phyloP scores from a whole-genome alignment of 352 stramenopile species.

The Pythium volutum region DNA sequence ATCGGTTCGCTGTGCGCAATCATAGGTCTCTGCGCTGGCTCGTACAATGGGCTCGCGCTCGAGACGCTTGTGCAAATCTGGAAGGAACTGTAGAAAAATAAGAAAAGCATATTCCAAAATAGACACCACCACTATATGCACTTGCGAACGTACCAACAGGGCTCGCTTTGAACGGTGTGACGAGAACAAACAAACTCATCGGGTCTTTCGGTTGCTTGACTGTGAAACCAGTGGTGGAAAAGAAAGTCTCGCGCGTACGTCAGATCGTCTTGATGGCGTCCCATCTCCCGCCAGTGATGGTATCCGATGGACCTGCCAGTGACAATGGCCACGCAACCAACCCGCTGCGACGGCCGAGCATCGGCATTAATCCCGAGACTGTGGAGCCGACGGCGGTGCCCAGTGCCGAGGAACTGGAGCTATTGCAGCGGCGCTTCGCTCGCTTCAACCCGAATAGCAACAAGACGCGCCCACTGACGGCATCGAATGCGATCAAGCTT shows the following conservation, averaged over 20 bases:
- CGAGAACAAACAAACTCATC: too few relatives aligned
- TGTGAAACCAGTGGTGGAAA: not conserved
- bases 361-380: constrained; percentile 20
- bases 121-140: not conserved
- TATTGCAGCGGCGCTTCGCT: constrained; percentile 52
- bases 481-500: constrained; percentile 47
- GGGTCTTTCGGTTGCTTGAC: too few relatives aligned
- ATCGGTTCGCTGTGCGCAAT: constrained; percentile 67
- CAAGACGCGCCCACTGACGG: constrained; percentile 35
- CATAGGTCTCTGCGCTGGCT: constrained; percentile 66
- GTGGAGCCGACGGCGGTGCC: constrained; percentile 38
- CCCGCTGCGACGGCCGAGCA: constrained; percentile 3
- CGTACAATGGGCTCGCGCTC: constrained; percentile 72
- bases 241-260: not conserved
- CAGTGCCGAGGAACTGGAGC: constrained; percentile 45
- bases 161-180: too few relatives aligned
- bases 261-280: not conserved
- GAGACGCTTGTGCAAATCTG: constrained; percentile 59
- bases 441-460: constrained; percentile 37
- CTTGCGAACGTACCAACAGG: too few relatives aligned
- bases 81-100: constrained; percentile 17
- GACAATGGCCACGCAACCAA: not conserved
- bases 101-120: constrained; percentile 11
- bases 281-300: not conserved
- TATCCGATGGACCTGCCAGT: not conserved